Evolutionary conservation across 306 rosid genomes (phyloP), one percentile per base, ranked within the genome.

Genomic region (Rosa lucieae): DNA sequence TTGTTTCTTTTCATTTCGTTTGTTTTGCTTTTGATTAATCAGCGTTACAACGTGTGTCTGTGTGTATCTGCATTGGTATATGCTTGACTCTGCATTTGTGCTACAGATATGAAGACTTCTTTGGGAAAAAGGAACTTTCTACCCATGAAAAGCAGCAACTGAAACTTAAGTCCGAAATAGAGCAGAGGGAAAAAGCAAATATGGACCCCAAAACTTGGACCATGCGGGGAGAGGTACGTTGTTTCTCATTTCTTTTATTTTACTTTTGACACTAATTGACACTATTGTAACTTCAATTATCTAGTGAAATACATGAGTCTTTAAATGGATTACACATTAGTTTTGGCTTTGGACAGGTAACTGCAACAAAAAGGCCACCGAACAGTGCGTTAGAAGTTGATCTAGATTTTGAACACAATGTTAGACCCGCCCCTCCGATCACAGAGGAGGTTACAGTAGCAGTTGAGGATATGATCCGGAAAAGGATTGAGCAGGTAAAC

Each of bases 361-460:
- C 97, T 66, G 99, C 98, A 43, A 84, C 86, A 12, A 93, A 84
- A 90, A 89, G 99, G 84, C 99, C 99, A 17, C 73, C 75, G 77
- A 88, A 93, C 78, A 95, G 99, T 81, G 97, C 97, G 6, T 82
- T 95, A 70, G 99, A 88, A 82, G 98, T 87, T 87, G 94, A 93
- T 83, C 84, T 95, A 56, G 98, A 95, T 77, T 95, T 91, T 87
- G 94, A 93, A 75, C 98, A 93, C 84, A 95, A 95, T 77, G 88
- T 89, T 71, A 90, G 94, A 84, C 98, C 98, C 67, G 86, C 90
- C 26, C 98, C 98, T 66, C 94, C 91, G 43, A 93, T 91, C 72
- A 95, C 99, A 15, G 97, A 95, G 85, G 99, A 93, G 77, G 86
- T 91, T 79, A 93, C 98, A 35, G 84, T 89, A 68, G 84, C 94